These are phyloP conservation scores for Kuraishia piskuri DNA, from an alignment of 805 yeast genomes.

Conservation along the genomic window DNA sequence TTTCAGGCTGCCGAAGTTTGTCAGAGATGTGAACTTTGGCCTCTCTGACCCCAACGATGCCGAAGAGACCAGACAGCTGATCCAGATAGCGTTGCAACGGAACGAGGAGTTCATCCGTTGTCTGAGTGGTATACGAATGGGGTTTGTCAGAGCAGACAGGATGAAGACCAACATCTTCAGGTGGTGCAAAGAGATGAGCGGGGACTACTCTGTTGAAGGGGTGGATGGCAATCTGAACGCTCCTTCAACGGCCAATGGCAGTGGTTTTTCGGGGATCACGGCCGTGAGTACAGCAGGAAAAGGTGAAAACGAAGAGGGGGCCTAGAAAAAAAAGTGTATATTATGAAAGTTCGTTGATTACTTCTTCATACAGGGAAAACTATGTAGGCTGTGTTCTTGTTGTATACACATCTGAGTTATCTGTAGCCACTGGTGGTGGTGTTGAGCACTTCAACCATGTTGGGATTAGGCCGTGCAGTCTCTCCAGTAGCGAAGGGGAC, in stretches of 20 bases:
- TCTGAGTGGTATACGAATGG: slow-evolving; percentile 62
- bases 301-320: neutral
- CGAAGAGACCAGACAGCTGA: slow-evolving; percentile 63
- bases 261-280: neutral
- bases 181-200: slow-evolving; percentile 87
- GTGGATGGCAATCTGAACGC: neutral
- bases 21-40: slow-evolving; percentile 41
- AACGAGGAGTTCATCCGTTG: slow-evolving; percentile 82
- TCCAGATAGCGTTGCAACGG: slow-evolving; percentile 73
- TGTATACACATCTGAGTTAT: neutral
- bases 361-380: no score
- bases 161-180: slow-evolving; percentile 58
- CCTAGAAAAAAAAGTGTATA: no score
- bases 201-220: slow-evolving; percentile 31
- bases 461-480: slow-evolving; percentile 6
- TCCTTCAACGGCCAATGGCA: neutral
- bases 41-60: slow-evolving; percentile 42
- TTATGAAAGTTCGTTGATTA: no score
- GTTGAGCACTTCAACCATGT: slow-evolving; percentile 32
- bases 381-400: no score
- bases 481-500: slow-evolving; percentile 33
- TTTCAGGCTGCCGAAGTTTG: slow-evolving; percentile 50
- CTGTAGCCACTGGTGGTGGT: slow-evolving; percentile 6
- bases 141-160: slow-evolving; percentile 70
- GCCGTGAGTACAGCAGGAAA: neutral